phyloP scores from a whole-genome alignment of 176 grass and related monocot species.

The Phragmites australis region DNA sequence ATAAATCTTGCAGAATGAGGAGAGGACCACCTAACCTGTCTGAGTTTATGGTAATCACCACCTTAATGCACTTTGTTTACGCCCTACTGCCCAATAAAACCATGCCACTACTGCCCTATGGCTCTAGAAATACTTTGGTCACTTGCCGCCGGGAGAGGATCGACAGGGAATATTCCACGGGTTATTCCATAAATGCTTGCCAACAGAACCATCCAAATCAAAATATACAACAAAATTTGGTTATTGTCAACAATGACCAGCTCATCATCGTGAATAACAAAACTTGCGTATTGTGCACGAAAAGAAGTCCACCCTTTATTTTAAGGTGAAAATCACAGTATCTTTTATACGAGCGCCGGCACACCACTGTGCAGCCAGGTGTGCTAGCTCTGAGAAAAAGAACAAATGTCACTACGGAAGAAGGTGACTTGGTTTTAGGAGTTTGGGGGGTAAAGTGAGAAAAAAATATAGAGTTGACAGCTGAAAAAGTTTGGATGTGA shows the following conservation, averaged over 20 bases:
- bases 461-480: too few species aligned
- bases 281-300: background rate
- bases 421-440: background rate
- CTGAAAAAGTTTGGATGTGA: too few species aligned
- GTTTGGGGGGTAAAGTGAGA: too few species aligned
- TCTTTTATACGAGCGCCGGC: background rate
- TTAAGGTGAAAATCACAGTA: background rate
- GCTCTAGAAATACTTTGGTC: background rate
- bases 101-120: background rate
- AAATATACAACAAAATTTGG: background rate
- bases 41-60: background rate
- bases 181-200: constrained; percentile 4
- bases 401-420: background rate
- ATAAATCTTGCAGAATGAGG: background rate
- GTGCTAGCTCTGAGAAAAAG: background rate
- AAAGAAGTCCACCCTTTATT: background rate
- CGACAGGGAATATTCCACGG: background rate
- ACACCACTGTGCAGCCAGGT: background rate
- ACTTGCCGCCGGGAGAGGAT: background rate
- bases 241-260: background rate
- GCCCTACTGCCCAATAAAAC: background rate
- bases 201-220: background rate
- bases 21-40: background rate
- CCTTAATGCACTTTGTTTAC: background rate
- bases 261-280: background rate